Evolutionary conservation across 495 filamentous ascomycete species (phyloP), one percentile per base, ranked within the genome.

Genomic region (Penicillium taxi): DNA sequence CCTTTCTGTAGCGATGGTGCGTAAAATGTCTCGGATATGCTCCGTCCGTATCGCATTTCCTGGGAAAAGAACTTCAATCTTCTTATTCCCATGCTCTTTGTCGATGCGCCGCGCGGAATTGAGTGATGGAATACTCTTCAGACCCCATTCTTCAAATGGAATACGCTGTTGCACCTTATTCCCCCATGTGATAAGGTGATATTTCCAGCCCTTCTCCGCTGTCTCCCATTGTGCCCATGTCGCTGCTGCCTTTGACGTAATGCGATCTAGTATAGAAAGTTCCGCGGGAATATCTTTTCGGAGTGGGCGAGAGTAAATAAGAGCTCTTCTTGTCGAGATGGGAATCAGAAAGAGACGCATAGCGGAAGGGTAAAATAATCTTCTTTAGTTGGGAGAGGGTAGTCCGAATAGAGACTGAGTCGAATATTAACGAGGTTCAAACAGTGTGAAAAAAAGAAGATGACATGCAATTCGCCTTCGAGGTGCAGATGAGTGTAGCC

Each of bases 291-390:
- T 19, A 36, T 71, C 58, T 44, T 59, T 58, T 42, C 69, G 60
- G 14, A 89, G 61, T 29, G 80, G 78, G 54, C 93, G 82, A 63
- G 86, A 87, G 71, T 96, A 99, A 38, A 99, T 80, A 32, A 99
- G 74, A n/a, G 85, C 83, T 47, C 86, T 80, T 52, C 81, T 71
- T 7, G 86, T 94, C 33, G 90, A 94, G 53, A 99, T 86, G 31
- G 91, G 91, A 41, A 99, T 75, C 37, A 99, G 80, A 67, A 88
- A 94, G 56, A 99, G 76, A 59, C 88, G 84, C 91, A 99, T 96
- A 35, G 67, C 58, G 50, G 37, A 37, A 39, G 34, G 34, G 26
- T 11, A 16, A 24, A 24, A 6, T 6, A 6, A 15, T 8, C 5
- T 9, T 29, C 16, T 16, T n/a, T 6, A 15, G 19, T 14, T 34